Base-by-base conservation (phyloP, 805 yeast genomes). In the Kuraishia capsulata region DNA sequence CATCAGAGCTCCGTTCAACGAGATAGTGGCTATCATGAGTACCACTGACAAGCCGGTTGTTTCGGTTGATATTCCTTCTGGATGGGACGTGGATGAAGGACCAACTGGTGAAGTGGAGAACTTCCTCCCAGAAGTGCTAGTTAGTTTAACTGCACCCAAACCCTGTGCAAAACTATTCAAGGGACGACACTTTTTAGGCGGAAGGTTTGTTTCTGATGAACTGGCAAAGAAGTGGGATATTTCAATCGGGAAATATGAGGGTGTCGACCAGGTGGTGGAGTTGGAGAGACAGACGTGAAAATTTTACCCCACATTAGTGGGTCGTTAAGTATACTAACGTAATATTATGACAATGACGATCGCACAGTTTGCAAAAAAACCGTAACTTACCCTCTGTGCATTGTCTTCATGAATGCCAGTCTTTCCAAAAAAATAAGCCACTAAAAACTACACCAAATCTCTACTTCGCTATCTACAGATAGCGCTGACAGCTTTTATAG, bases 71-170 rank as follows among this genome's bases (percentile, higher is more conserved):
- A 76, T 90, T 35, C 98, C 98, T 0, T 83, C 95, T 2, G 96
- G 97, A 0, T 92, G 98, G 98, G 90, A 89, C 52, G 97, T 92
- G 9, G 95, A 92, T 51, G 52, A 69, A 5, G 98, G 98, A 0
- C 95, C 92, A 0, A 59, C 56, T 2, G 57, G 62, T 9, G 60
- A 56, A 0, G 51, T 64, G 14, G 52, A 53, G 5, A 44, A 55
- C 13, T 61, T 58, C 16, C 64, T 64, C 20, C 95, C 97, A 1
- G 57, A 69, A 4, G 76, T 78, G 46, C 64, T 92, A 35, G 78
- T 92, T 8, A 82, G 95, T 37, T 63, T 92, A 36, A 89, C 97
- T 0, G 97, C 96, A 0, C 98, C 98, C 6, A 92, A 92, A 53
- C 92, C 94, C 0, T 89, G 95, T 39, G 76, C 94, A 2, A 18